These are phyloP conservation scores for Peronospora belbahrii DNA, from an alignment of 352 stramenopile genomes.

Conservation along the genomic window DNA sequence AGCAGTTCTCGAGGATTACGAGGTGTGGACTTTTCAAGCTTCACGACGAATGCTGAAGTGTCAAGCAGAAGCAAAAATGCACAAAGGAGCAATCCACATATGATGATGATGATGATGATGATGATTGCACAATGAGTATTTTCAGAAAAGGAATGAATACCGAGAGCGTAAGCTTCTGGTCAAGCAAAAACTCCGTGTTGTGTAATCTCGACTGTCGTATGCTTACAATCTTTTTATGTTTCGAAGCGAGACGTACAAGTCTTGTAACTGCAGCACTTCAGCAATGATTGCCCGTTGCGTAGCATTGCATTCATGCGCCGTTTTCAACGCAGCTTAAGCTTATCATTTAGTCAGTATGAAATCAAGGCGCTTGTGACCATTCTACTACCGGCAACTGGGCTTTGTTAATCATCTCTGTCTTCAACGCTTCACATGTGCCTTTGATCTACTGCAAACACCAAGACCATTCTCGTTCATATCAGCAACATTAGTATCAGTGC, in stretches of 20 bases:
- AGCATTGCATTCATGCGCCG: conserved; percentile 49
- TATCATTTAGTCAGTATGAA: conserved; percentile 60
- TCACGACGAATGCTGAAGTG: conserved; percentile 7
- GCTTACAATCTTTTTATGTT: conserved; percentile 32
- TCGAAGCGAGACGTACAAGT: conserved; percentile 42
- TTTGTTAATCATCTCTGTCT: no score
- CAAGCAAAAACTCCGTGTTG: conserved; percentile 61
- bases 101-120: no score
- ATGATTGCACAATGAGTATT: conserved; percentile 44
- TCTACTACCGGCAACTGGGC: no score
- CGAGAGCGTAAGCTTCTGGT: conserved; percentile 26
- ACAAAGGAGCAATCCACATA: conserved; percentile 46
- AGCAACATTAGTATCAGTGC: no score
- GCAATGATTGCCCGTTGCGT: conserved; percentile 69
- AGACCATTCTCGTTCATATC: no score
- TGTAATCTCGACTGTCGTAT: conserved; percentile 37
- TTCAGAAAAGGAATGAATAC: conserved; percentile 32
- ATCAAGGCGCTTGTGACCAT: no score
- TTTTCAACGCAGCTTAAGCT: conserved; percentile 40
- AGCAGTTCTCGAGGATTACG: no score
- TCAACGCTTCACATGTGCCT: no score
- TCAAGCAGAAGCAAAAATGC: conserved; percentile 53
- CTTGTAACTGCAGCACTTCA: conserved; percentile 44
- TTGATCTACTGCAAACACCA: no score
- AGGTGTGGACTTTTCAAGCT: no score